Conservation (phyloP, 805 yeast genomes). For the Saccharomyces paradoxus region DNA sequence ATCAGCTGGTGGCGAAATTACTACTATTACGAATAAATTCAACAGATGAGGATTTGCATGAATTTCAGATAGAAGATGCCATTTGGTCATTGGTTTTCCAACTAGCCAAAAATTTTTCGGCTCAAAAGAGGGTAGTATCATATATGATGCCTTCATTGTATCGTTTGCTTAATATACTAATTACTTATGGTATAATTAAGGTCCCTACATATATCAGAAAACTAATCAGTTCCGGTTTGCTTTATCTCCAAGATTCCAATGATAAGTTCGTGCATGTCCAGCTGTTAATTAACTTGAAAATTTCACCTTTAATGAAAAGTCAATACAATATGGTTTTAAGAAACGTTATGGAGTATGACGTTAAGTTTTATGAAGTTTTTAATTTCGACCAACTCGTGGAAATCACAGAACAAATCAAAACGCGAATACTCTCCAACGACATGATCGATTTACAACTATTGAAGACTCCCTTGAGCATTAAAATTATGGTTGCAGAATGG, state of each 20-base stretch:
- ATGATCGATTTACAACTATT: slow-evolving; percentile 10
- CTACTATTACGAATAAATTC: slow-evolving; percentile 24
- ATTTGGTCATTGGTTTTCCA: slow-evolving; percentile 32
- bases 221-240: slow-evolving; percentile 77
- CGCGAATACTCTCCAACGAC: slow-evolving; percentile 14
- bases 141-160: slow-evolving; percentile 33
- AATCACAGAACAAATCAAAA: slow-evolving; percentile 29
- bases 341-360: slow-evolving; percentile 40
- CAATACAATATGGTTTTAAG: slow-evolving; percentile 50
- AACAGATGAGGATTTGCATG: slow-evolving; percentile 16
- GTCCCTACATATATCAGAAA: slow-evolving; percentile 59
- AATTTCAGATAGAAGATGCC: slow-evolving; percentile 32
- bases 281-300: slow-evolving; percentile 52
- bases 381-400: slow-evolving; percentile 26
- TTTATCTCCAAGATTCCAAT: slow-evolving; percentile 48
- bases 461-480: slow-evolving; percentile 35
- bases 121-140: slow-evolving; percentile 16
- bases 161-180: slow-evolving; percentile 36
- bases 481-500: slow-evolving; percentile 42
- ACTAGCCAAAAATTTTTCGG: slow-evolving; percentile 28
- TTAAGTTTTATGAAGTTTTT: slow-evolving; percentile 27
- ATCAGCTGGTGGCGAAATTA: slow-evolving; percentile 25
- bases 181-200: slow-evolving; percentile 38
- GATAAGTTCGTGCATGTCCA: slow-evolving; percentile 48
- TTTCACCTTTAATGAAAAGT: slow-evolving; percentile 38